Evolutionary conservation across 371 early-diverging fungal species (phyloP).

Genomic region (Paraphysoderma sedebokerense): DNA sequence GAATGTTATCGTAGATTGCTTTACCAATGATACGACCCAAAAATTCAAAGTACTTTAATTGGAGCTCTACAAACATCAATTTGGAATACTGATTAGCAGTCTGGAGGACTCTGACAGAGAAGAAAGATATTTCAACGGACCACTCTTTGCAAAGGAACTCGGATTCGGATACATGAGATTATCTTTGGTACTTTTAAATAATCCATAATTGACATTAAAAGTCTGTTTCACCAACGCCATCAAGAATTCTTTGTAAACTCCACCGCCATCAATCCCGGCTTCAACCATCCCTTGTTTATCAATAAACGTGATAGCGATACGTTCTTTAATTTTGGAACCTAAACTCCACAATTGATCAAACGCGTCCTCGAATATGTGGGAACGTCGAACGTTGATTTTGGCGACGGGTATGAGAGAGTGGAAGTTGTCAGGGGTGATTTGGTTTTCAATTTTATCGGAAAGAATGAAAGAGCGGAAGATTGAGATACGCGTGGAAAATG

Average conservation of each 20-base stretch:
- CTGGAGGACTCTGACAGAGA: not conserved
- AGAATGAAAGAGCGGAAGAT: slow-evolving; percentile 65
- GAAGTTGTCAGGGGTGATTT: slow-evolving; percentile 2
- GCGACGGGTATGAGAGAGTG: not conserved
- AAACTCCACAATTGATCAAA: slow-evolving; percentile 27
- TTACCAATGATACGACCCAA: slow-evolving; percentile 85
- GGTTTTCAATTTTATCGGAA: slow-evolving; percentile 35
- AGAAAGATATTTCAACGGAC: slow-evolving; percentile 10
- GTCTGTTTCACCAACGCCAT: slow-evolving; percentile 60
- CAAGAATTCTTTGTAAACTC: slow-evolving; percentile 87
- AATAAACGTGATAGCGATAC: slow-evolving; percentile 71
- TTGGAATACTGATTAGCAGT: not conserved
- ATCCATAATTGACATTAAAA: slow-evolving; percentile 57
- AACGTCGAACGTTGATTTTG: slow-evolving; percentile 40
- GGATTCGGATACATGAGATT: slow-evolving; percentile 69
- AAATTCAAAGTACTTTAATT: slow-evolving; percentile 59
- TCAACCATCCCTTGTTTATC: slow-evolving; percentile 68
- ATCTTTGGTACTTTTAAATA: slow-evolving; percentile 60
- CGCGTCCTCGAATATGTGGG: slow-evolving; percentile 75
- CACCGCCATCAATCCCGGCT: slow-evolving; percentile 90
- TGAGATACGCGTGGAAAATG: slow-evolving; percentile 68
- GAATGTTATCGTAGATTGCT: slow-evolving; percentile 80
- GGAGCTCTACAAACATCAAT: slow-evolving; percentile 15
- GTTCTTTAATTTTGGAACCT: slow-evolving; percentile 34
- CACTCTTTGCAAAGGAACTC: slow-evolving; percentile 28